Conservation (phyloP, 768 basidiomycete genomes). For the Nidula microcarpa region DNA sequence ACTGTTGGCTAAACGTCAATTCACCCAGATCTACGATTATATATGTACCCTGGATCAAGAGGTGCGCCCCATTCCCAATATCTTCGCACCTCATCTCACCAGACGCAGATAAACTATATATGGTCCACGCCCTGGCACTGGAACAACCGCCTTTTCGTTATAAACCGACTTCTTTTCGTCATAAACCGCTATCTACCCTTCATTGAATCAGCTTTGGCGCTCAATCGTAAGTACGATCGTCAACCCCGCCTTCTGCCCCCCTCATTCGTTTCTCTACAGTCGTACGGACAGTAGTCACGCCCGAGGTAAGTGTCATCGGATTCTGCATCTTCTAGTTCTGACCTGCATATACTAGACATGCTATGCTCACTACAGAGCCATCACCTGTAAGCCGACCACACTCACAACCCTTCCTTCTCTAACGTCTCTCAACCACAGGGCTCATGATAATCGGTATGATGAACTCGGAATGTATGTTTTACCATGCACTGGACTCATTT, state of each 20-base stretch:
- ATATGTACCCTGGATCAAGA: conserved; percentile 13
- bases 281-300: neutral
- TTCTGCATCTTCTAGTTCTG: neutral
- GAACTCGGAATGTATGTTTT: conserved; percentile 8
- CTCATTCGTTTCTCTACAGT: conserved; percentile 1
- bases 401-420: neutral
- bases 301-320: neutral
- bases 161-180: neutral
- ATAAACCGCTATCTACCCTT: conserved; percentile 15
- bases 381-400: conserved; percentile 4
- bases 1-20: too few relatives aligned
- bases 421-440: conserved; percentile 4
- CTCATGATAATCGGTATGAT: conserved; percentile 7
- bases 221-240: conserved; percentile 7
- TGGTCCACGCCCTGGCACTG: conserved; percentile 9
- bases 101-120: conserved; percentile 10
- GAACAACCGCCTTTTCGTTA: conserved; percentile 6
- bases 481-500: neutral
- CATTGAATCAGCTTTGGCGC: conserved; percentile 9
- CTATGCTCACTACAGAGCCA: neutral
- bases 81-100: neutral
- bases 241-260: neutral
- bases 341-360: conserved; percentile 4
- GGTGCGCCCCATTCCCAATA: neutral
- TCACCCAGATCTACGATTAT: conserved; percentile 13